Percentiles rank a stretch among this genome's conserved stretches.
These are phyloP conservation scores for Pseudoperonospora humuli DNA, from an alignment of 352 stramenopile genomes.

Conservation along the genomic window DNA sequence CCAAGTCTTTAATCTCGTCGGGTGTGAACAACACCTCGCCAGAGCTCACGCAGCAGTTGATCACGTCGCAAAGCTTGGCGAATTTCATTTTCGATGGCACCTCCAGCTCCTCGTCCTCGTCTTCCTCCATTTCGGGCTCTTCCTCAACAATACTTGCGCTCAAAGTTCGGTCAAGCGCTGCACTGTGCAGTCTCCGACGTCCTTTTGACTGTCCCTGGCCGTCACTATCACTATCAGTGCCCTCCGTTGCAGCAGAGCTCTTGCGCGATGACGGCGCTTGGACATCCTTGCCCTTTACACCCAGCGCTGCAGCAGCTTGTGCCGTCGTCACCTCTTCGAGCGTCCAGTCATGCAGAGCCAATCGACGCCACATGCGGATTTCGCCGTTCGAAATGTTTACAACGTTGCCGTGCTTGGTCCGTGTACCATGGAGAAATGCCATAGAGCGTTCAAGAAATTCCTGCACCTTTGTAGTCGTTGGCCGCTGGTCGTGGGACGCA, in stretches of 20 bases:
- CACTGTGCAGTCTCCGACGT: slow-evolving; percentile 9
- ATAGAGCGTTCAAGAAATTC: slow-evolving; percentile 75
- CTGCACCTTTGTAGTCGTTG: slow-evolving; percentile 59
- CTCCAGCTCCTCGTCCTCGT: slow-evolving; percentile 33
- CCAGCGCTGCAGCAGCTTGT: slow-evolving; percentile 13
- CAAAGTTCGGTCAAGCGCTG: slow-evolving; percentile 17
- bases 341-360: slow-evolving; percentile 59
- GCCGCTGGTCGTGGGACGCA: slow-evolving; percentile 53
- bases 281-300: slow-evolving; percentile 36
- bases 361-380: slow-evolving; percentile 71
- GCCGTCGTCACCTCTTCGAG: slow-evolving; percentile 43
- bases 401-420: slow-evolving; percentile 60
- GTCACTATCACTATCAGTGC: slow-evolving; percentile 53
- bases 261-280: slow-evolving; percentile 26
- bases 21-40: slow-evolving; percentile 43
- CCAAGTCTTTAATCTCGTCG: slow-evolving; percentile 53
- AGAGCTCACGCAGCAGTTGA: slow-evolving; percentile 59
- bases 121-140: slow-evolving; percentile 27
- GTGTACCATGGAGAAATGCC: slow-evolving; percentile 56
- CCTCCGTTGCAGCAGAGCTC: slow-evolving; percentile 44
- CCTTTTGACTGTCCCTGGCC: slow-evolving; percentile 13
- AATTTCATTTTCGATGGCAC: slow-evolving; percentile 33
- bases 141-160: slow-evolving; percentile 25
- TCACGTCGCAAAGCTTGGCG: slow-evolving; percentile 40
- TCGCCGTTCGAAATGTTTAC: slow-evolving; percentile 76